A percentile compares a stretch with the other conserved stretches of the same genome.
These are phyloP conservation scores for Escallonia rubra DNA, from an alignment of 129 eudicot genomes.

Conservation along the genomic window DNA sequence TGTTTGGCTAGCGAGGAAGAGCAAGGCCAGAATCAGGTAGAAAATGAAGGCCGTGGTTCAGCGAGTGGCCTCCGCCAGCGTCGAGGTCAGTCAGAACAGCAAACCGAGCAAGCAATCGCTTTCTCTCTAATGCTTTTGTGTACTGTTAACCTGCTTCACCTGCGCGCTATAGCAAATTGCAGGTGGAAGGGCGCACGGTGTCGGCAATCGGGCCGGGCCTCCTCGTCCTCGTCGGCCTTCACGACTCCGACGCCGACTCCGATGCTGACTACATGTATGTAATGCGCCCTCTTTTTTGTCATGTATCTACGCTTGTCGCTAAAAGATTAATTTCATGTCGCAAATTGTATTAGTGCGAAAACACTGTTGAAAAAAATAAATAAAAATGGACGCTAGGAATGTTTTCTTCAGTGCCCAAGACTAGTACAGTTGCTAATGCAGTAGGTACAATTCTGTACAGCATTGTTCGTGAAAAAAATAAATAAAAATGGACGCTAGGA, in stretches of 20 bases:
- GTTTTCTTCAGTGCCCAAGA: too few relatives aligned
- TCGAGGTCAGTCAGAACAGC: constrained; percentile 41
- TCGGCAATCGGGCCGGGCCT: constrained; percentile 90
- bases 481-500: too few relatives aligned
- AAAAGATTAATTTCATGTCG: not conserved
- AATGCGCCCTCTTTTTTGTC: not conserved
- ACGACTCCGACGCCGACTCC: constrained; percentile 60
- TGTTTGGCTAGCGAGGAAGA: too few relatives aligned
- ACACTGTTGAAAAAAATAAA: too few relatives aligned
- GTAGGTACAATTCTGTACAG: too few relatives aligned
- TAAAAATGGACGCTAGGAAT: too few relatives aligned
- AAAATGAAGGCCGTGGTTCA: constrained; percentile 85
- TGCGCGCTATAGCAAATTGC: constrained; percentile 4
- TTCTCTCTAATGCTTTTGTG: not conserved
- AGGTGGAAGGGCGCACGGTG: constrained; percentile 85
- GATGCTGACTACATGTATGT: constrained; percentile 79
- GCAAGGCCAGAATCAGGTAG: too few relatives aligned
- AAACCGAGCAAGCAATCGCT: not conserved
- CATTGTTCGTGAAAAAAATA: too few relatives aligned
- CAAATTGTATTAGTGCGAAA: too few relatives aligned
- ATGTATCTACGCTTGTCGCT: not conserved
- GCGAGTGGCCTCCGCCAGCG: constrained; percentile 87
- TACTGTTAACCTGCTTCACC: not conserved
- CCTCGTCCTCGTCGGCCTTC: constrained; percentile 86
- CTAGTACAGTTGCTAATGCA: too few relatives aligned